These are phyloP conservation scores for Colletotrichum liaoningense DNA, from an alignment of 2,329 filamentous ascomycete species.

Conservation along the genomic window DNA sequence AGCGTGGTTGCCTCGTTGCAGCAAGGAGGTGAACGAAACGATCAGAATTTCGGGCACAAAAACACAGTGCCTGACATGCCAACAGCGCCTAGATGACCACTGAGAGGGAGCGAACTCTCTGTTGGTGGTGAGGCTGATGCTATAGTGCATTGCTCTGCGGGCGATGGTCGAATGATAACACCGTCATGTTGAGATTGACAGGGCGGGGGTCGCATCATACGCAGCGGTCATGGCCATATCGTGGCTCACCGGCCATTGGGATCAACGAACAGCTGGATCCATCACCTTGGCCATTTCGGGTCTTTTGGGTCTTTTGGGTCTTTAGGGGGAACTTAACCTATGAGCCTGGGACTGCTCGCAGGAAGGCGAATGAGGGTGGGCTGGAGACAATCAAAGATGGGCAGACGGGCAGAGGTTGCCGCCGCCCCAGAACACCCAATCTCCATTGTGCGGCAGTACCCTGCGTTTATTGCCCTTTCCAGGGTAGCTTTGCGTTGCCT, in stretches of 20 bases:
- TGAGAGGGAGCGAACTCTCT: conserved; percentile 8
- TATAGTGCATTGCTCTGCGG: conserved; percentile 10
- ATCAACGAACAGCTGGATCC: conserved; percentile 18
- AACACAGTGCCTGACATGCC: background rate
- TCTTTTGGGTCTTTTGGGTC: background rate
- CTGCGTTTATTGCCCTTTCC: background rate
- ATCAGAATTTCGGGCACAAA: background rate
- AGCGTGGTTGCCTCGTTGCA: background rate
- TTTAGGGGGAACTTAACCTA: background rate
- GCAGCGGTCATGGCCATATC: conserved; percentile 21
- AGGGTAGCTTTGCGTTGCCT: background rate
- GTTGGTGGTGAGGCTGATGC: conserved; percentile 12
- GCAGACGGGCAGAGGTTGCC: conserved; percentile 22
- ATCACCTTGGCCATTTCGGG: background rate
- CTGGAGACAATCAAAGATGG: conserved; percentile 29
- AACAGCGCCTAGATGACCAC: conserved; percentile 18
- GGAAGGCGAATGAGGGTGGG: conserved; percentile 20
- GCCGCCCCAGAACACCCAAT: conserved; percentile 11
- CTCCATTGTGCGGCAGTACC: conserved; percentile 10
- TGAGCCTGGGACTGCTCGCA: conserved; percentile 1
- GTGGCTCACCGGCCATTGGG: conserved; percentile 27
- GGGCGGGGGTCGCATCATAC: conserved; percentile 33
- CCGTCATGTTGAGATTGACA: conserved; percentile 33
- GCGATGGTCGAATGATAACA: conserved; percentile 32
- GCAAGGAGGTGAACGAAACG: background rate